Base-by-base conservation (phyloP, 1,139 yeast species). In the Blastobotrys illinoisensis region DNA sequence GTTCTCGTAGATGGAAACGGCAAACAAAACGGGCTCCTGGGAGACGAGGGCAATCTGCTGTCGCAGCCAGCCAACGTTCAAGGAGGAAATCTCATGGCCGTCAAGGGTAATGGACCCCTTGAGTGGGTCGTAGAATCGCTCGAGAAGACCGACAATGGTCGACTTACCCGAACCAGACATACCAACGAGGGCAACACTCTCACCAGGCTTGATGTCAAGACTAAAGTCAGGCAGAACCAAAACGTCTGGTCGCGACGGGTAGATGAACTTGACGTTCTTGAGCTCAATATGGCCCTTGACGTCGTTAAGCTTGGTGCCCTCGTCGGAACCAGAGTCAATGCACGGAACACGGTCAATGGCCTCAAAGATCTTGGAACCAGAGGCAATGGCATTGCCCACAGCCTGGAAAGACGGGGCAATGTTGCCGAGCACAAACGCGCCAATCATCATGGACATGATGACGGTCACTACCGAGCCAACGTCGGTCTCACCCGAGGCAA, bases 161-260 rank as follows among this genome's bases (percentile, higher is more conserved):
- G 95, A 86, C 67, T 90, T 90, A 18, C 97, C 97, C 55, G 95
- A 85, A 0, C 97, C 97, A 18, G 96, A 87, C 14, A 93, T 88
- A 1, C 97, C 97, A 14, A 89, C 97, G 53, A 90, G 79, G 65
- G 97, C 93, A 5, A 93, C 83, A 56, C 89, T 88, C 54, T 89
- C 85, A 14, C 93, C 90, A 3, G 87, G 80, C 13, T 76, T 70
- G 40, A 90, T 79, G 9, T 71, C 75, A 53, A 90, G 78, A 44
- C 79, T 74, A 64, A 90, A 78, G n/a, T 81, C 79, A 20, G 82
- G 71, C 67, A 91, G 83, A 14, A 91, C 83, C 48, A 73, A 69
- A 53, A 86, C 88, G 56, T 83, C 81, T n/a, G 88, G 88, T 57
- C 97, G 79, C 0, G 96, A 84, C n/a, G 97, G 97, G 68, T 91